Evolutionary conservation across 139 green algal genomes (phyloP).

Genomic region (Helicosporidium sp.): DNA sequence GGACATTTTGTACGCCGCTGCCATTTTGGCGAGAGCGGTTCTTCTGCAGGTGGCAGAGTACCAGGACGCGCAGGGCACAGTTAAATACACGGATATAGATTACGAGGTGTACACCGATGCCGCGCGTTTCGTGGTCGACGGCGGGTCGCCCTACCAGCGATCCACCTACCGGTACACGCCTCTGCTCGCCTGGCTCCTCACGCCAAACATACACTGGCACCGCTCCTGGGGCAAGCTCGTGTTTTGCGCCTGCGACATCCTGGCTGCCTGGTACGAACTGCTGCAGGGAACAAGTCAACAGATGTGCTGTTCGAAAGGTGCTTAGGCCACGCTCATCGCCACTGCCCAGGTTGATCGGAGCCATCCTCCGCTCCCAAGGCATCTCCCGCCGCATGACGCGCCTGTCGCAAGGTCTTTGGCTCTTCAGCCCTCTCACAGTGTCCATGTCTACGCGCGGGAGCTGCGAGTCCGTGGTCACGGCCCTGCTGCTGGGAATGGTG

Average conservation of each 20-base stretch:
- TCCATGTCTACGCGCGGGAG: slow-evolving; percentile 78
- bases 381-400: no score
- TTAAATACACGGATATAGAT: slow-evolving; percentile 86
- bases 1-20: no score
- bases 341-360: not conserved
- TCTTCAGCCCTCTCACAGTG: slow-evolving; percentile 84
- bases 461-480: slow-evolving; percentile 57
- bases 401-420: slow-evolving; percentile 42
- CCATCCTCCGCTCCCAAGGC: not conserved
- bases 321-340: not conserved
- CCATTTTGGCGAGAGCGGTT: slow-evolving; percentile 22
- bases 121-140: slow-evolving; percentile 14
- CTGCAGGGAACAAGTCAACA: no score
- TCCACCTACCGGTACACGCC: slow-evolving; percentile 68
- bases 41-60: slow-evolving; percentile 35
- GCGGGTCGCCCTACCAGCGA: slow-evolving; percentile 23
- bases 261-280: slow-evolving; percentile 25
- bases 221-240: slow-evolving; percentile 66
- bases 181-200: slow-evolving; percentile 58
- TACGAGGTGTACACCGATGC: slow-evolving; percentile 54
- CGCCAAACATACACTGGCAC: slow-evolving; percentile 59
- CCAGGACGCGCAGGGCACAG: slow-evolving; percentile 38
- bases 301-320: not conserved
- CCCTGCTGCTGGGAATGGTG: slow-evolving; percentile 56
- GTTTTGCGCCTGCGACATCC: slow-evolving; percentile 51